These are phyloP conservation scores for Melaleuca quinquenervia DNA, from an alignment of 345 rosid genomes.

Conservation along the genomic window DNA sequence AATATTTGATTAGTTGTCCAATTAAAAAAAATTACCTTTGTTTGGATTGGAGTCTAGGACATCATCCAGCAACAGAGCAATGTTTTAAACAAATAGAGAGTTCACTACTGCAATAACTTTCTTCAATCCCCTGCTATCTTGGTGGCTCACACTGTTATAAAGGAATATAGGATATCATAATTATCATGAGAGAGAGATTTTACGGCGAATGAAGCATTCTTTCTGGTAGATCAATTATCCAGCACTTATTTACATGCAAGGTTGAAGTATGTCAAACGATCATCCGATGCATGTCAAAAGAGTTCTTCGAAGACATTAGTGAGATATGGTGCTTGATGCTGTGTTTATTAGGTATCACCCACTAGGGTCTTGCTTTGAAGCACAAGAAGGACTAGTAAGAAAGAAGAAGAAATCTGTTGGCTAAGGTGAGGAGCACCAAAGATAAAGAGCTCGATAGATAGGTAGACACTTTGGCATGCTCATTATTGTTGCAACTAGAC, in stretches of 20 bases:
- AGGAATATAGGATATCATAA: accelerated
- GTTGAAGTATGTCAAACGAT: neutral
- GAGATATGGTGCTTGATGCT: neutral
- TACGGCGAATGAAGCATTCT: neutral
- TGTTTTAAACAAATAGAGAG: neutral
- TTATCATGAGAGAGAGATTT: neutral
- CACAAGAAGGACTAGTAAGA: no score
- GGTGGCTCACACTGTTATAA: neutral
- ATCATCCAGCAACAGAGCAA: no score
- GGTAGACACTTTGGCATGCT: neutral
- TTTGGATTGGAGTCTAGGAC: no score
- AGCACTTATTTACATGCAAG: neutral
- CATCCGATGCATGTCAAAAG: neutral
- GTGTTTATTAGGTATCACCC: no score
- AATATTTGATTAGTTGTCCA: neutral
- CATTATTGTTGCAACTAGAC: neutral
- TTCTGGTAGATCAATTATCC: neutral
- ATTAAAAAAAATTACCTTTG: no score
- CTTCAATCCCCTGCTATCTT: neutral
- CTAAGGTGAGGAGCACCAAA: no score
- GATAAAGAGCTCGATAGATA: neutral
- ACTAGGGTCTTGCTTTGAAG: no score
- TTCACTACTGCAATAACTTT: neutral
- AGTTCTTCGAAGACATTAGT: neutral
- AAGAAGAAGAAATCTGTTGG: no score